These are phyloP conservation scores for Ceratobasidium sp. DNA, from an alignment of 1,284 basidiomycete species.

Conservation along the genomic window DNA sequence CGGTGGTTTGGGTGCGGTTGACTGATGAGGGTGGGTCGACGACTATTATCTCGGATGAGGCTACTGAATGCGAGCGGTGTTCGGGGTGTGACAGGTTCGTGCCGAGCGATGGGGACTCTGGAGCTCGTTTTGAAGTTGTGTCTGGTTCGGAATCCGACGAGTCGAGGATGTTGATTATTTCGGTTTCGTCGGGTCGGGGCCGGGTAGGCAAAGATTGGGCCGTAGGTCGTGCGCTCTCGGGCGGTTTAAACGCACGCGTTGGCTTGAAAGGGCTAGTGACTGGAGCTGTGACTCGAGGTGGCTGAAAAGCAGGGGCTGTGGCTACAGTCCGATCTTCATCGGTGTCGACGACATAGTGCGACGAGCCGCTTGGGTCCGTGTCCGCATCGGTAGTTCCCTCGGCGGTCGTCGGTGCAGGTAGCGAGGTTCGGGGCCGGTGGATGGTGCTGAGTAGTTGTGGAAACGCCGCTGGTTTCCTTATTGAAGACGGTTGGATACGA, in stretches of 20 bases:
- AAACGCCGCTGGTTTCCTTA: background rate
- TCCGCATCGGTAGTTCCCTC: background rate
- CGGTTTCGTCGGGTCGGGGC: background rate
- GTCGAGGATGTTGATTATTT: conserved; percentile 3
- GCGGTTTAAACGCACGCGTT: background rate
- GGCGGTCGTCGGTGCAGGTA: background rate
- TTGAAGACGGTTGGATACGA: background rate
- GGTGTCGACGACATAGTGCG: conserved; percentile 34
- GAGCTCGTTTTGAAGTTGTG: background rate
- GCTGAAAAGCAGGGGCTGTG: no score
- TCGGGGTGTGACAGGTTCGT: background rate
- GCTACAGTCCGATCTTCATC: conserved; percentile 16
- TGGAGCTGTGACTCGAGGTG: background rate
- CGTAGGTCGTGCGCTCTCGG: background rate
- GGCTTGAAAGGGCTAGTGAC: conserved; percentile 7
- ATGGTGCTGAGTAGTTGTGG: background rate
- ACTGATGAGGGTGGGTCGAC: background rate
- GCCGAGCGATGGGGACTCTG: conserved; percentile 27
- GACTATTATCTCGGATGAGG: background rate
- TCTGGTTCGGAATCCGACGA: conserved; percentile 18
- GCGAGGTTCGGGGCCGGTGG: background rate
- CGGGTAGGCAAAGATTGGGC: background rate
- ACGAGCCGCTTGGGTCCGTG: background rate
- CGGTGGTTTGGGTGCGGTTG: background rate
- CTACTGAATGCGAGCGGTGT: background rate